A percentile compares a stretch with the other conserved stretches of the same genome.
Evolutionary conservation across 176 grass and related monocot genomes (phyloP).

Genomic region (Ampelocalamus luodianensis): DNA sequence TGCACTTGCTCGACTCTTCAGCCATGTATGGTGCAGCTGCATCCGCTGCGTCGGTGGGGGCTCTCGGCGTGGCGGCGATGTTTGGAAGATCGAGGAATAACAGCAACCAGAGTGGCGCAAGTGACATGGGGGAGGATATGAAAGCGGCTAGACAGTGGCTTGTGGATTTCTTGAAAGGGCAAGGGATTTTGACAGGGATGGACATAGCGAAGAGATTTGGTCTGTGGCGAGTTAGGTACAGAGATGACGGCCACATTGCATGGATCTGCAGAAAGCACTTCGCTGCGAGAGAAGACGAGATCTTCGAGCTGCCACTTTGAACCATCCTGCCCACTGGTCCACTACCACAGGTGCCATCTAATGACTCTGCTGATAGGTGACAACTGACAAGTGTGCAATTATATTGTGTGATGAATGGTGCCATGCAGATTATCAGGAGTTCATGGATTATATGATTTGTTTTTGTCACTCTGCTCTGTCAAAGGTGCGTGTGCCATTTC

Average conservation of each 20-base stretch:
- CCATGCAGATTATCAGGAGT: not conserved
- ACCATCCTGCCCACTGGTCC: constrained; percentile 27
- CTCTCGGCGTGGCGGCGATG: constrained; percentile 58
- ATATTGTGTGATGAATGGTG: not conserved
- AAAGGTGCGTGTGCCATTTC: not conserved
- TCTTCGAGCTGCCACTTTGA: constrained; percentile 78
- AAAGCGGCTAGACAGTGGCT: constrained; percentile 78
- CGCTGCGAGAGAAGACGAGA: constrained; percentile 55
- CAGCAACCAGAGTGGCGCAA: constrained; percentile 29
- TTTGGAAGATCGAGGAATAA: constrained; percentile 53
- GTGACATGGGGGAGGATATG: constrained; percentile 67
- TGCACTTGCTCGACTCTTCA: constrained; percentile 71
- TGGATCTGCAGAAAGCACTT: constrained; percentile 91
- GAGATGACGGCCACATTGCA: constrained; percentile 67
- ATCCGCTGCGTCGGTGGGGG: constrained; percentile 65
- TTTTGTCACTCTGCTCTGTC: constrained; percentile 11
- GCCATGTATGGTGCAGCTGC: constrained; percentile 51
- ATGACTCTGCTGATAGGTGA: not conserved
- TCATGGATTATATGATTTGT: not conserved
- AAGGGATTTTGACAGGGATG: constrained; percentile 68
- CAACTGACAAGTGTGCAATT: constrained; percentile 14
- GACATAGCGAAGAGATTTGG: constrained; percentile 82
- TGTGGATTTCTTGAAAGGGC: constrained; percentile 81
- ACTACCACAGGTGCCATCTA: not conserved
- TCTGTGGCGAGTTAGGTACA: constrained; percentile 81